Conservation (phyloP, 139 green algal genomes). For the Chlamydomonas applanata region DNA sequence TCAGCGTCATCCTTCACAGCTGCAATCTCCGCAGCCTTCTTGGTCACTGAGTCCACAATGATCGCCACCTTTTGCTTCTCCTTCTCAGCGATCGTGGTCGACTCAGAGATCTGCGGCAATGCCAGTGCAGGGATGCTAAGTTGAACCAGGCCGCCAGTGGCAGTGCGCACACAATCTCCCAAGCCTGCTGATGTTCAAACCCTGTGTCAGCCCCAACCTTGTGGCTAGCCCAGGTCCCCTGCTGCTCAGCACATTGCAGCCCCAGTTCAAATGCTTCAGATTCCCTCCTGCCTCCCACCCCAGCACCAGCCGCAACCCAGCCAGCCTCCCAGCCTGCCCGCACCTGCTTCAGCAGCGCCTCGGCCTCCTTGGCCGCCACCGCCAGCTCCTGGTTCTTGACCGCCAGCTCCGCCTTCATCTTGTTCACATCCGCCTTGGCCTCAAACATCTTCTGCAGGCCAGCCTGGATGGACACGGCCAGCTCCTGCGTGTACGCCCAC, state of each 20-base stretch:
- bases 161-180: too few species aligned
- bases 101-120: conserved; percentile 72
- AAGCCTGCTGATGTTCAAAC: too few species aligned
- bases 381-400: conserved; percentile 91
- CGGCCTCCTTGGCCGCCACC: conserved; percentile 74
- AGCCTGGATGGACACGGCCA: conserved; percentile 64
- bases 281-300: background rate
- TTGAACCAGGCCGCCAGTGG: too few species aligned
- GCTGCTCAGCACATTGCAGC: too few species aligned
- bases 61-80: conserved; percentile 83
- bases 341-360: conserved; percentile 79
- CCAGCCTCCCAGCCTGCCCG: background rate
- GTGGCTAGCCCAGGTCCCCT: too few species aligned
- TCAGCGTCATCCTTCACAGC: conserved; percentile 81
- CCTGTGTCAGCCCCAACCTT: too few species aligned
- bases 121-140: background rate
- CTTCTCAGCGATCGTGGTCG: conserved; percentile 88
- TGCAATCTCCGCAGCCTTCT: conserved; percentile 66
- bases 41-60: conserved; percentile 78
- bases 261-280: too few species aligned
- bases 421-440: conserved; percentile 88
- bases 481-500: conserved; percentile 61
- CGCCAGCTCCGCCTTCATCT: conserved; percentile 88
- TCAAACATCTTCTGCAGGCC: conserved; percentile 92
- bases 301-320: background rate